These are phyloP conservation scores for Flaveria sonorensis DNA, from an alignment of 129 eudicot species.

Conservation along the genomic window DNA sequence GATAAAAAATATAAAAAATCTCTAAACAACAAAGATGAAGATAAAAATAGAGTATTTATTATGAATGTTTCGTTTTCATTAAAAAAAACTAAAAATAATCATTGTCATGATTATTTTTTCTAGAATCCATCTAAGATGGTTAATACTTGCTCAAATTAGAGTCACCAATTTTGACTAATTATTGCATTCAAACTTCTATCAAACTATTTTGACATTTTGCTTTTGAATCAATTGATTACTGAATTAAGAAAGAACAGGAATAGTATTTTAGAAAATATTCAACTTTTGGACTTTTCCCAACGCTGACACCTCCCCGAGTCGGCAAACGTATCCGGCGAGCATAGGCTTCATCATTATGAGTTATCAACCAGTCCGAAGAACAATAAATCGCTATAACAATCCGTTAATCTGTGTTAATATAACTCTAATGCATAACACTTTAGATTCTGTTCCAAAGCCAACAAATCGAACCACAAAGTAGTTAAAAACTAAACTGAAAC, in stretches of 20 bases:
- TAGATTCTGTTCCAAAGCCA: neutral
- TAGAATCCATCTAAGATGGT: too few species aligned
- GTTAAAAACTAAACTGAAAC: too few species aligned
- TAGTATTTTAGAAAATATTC: neutral
- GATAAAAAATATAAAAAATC: too few species aligned
- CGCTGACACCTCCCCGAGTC: neutral
- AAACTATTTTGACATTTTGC: neutral
- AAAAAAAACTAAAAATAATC: too few species aligned
- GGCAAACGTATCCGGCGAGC: neutral
- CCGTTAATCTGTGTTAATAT: neutral
- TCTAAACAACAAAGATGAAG: too few species aligned
- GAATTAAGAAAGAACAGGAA: neutral
- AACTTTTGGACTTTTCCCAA: constrained; percentile 10
- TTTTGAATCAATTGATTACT: neutral
- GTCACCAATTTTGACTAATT: constrained; percentile 23
- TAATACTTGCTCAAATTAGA: neutral
- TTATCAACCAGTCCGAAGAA: neutral
- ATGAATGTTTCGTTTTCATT: too few species aligned
- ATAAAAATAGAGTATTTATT: too few species aligned
- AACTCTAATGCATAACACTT: too few species aligned
- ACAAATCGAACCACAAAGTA: neutral
- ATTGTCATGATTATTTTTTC: too few species aligned
- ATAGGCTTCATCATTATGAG: neutral
- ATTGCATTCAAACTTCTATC: neutral
- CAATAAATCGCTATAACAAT: neutral